Conservation (phyloP, 257 asterid species). For the Scutellaria barbata region DNA sequence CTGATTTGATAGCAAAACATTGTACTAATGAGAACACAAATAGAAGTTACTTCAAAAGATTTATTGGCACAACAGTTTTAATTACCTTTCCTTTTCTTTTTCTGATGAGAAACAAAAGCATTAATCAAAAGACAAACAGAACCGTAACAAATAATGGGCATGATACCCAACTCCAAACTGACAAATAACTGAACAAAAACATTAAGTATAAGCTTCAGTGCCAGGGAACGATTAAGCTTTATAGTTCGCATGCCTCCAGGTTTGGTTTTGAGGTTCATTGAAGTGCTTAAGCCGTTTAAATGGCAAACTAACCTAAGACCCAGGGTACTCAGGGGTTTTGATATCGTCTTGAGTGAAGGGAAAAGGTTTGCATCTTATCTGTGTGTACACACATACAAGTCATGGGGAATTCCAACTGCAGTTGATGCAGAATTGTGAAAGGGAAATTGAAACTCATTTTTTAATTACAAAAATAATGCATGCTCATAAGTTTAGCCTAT, state of each 20-base stretch:
- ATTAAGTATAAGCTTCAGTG: not conserved
- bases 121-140: not conserved
- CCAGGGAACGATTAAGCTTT: too few relatives aligned
- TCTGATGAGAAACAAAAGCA: too few relatives aligned
- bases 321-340: not conserved
- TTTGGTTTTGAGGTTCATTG: too few relatives aligned
- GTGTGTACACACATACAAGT: not conserved
- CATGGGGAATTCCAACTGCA: conserved; percentile 11
- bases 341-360: not conserved
- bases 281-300: not conserved
- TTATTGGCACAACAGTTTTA: too few relatives aligned
- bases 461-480: not conserved
- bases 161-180: not conserved
- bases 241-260: too few relatives aligned
- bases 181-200: not conserved
- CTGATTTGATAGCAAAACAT: not conserved
- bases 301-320: not conserved
- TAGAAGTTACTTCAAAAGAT: too few relatives aligned
- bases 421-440: not conserved
- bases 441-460: not conserved
- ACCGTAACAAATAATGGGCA: not conserved
- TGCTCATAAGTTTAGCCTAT: conserved; percentile 13
- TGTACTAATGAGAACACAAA: not conserved
- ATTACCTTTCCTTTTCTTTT: too few relatives aligned
- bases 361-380: not conserved